These are phyloP conservation scores for Colletotrichum trifolii DNA, from an alignment of 2,329 filamentous ascomycete genomes.

Conservation along the genomic window DNA sequence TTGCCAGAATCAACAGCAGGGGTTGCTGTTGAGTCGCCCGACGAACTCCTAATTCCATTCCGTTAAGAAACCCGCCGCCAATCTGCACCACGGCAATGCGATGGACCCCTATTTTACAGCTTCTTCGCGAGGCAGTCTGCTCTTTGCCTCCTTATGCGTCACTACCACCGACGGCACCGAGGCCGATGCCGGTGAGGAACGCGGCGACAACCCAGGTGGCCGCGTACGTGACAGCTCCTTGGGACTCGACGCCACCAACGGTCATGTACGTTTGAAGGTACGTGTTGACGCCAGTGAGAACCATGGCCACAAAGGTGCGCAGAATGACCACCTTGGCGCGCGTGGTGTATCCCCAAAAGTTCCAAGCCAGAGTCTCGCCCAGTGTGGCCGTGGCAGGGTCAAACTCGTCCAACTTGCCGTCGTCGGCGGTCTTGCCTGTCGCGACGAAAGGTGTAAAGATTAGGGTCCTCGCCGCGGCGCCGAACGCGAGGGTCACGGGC, in stretches of 20 bases:
- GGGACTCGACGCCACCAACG: constrained; percentile 75
- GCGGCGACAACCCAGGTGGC: constrained; percentile 78
- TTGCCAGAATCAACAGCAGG: neutral
- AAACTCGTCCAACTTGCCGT: constrained; percentile 65
- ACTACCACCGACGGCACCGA: constrained; percentile 62
- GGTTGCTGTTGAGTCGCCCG: constrained; percentile 15
- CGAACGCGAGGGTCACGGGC: constrained; percentile 68
- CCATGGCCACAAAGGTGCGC: constrained; percentile 70
- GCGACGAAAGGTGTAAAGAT: constrained; percentile 78
- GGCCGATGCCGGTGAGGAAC: constrained; percentile 65
- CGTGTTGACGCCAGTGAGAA: constrained; percentile 68
- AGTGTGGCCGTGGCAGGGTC: constrained; percentile 74
- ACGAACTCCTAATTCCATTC: constrained; percentile 17
- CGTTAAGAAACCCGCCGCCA: constrained; percentile 4
- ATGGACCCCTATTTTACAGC: constrained; percentile 1
- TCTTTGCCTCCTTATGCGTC: constrained; percentile 26
- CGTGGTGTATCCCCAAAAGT: constrained; percentile 75
- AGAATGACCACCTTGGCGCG: constrained; percentile 72
- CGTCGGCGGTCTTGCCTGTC: constrained; percentile 59
- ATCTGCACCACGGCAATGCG: constrained; percentile 16
- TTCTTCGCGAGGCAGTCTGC: constrained; percentile 10
- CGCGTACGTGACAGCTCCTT: constrained; percentile 79
- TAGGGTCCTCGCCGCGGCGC: constrained; percentile 78
- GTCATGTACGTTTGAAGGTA: constrained; percentile 74
- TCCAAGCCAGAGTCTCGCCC: constrained; percentile 76